A percentile compares a stretch with the other conserved stretches of the same genome.
Conservation (phyloP, 148 eudicot genomes). For the Chenopodium suecicum region DNA sequence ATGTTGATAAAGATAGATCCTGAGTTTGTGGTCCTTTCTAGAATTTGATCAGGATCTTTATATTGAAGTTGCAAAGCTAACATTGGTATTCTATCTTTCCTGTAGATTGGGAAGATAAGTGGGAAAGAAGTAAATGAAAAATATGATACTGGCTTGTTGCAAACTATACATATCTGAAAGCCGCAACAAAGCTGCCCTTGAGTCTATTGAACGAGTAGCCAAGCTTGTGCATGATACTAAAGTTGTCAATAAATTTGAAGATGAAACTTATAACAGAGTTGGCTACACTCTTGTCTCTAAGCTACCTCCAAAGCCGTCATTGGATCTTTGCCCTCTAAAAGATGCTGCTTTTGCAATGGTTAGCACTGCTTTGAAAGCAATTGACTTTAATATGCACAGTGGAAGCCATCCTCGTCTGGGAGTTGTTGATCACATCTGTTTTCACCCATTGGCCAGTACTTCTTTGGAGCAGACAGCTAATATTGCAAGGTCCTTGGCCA, state of each 20-base stretch:
- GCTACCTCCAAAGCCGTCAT: conserved; percentile 27
- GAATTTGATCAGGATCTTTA: conserved; percentile 3
- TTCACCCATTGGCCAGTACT: conserved; percentile 59
- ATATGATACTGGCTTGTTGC: conserved; percentile 70
- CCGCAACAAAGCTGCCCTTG: conserved; percentile 72
- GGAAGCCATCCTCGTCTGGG: conserved; percentile 92
- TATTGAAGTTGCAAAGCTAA: conserved; percentile 10
- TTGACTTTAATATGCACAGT: conserved; percentile 62
- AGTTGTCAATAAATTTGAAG: conserved; percentile 73
- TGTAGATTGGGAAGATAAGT: conserved; percentile 35
- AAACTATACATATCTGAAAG: conserved; percentile 91
- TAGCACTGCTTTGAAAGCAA: conserved; percentile 59
- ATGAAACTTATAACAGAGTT: conserved; percentile 83
- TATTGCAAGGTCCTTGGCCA: conserved; percentile 68
- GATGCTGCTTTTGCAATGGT: conserved; percentile 74
- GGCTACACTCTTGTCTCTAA: conserved; percentile 88
- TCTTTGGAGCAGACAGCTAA: conserved; percentile 56
- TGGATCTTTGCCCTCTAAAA: conserved; percentile 40
- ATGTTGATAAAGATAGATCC: conserved; percentile 12
- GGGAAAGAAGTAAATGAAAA: conserved; percentile 46
- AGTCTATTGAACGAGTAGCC: conserved; percentile 71
- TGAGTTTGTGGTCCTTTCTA: conserved; percentile 8
- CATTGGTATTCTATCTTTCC: conserved; percentile 16
- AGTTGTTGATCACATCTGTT: conserved; percentile 85
- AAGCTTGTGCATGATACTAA: conserved; percentile 56